Conservation (phyloP, 2,329 filamentous ascomycete genomes). For the Colletotrichum kahawae region DNA sequence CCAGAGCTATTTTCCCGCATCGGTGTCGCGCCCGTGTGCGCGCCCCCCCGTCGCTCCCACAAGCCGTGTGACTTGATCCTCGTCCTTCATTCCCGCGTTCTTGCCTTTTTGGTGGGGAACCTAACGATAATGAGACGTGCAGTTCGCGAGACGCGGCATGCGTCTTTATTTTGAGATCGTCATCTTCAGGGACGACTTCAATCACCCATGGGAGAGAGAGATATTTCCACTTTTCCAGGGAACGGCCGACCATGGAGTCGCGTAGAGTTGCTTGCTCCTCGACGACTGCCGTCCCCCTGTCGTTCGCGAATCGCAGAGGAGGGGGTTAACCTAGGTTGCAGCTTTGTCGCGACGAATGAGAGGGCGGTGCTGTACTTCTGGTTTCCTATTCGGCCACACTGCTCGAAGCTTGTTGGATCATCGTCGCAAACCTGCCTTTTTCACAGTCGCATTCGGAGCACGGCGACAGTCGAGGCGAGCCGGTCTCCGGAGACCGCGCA, state of each 20-base stretch:
- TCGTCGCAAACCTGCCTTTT: not conserved
- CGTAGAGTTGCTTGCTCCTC: not conserved
- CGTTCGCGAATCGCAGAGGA: slow-evolving; percentile 10
- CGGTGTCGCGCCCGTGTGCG: not conserved
- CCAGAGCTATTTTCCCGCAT: not conserved
- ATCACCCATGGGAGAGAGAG: not conserved
- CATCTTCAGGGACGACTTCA: not conserved
- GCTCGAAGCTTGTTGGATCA: not conserved
- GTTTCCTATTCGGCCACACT: slow-evolving; percentile 26
- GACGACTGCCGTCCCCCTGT: slow-evolving; percentile 17
- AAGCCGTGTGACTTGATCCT: not conserved
- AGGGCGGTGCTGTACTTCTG: slow-evolving; percentile 8
- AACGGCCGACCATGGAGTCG: not conserved
- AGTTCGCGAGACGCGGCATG: not conserved
- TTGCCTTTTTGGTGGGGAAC: not conserved
- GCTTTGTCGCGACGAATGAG: slow-evolving; percentile 26
- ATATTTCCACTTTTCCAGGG: not conserved
- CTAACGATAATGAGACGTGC: not conserved
- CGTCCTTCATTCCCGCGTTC: not conserved
- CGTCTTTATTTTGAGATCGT: not conserved
- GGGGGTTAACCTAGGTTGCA: not conserved
- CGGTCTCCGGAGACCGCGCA: not conserved
- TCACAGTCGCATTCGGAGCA: not conserved
- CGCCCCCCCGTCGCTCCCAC: not conserved
- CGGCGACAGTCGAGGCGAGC: not conserved